A percentile compares a stretch with the other conserved stretches of the same genome.
Conservation (phyloP, 1,139 yeast species). For the Meyerozyma guilliermondii region DNA sequence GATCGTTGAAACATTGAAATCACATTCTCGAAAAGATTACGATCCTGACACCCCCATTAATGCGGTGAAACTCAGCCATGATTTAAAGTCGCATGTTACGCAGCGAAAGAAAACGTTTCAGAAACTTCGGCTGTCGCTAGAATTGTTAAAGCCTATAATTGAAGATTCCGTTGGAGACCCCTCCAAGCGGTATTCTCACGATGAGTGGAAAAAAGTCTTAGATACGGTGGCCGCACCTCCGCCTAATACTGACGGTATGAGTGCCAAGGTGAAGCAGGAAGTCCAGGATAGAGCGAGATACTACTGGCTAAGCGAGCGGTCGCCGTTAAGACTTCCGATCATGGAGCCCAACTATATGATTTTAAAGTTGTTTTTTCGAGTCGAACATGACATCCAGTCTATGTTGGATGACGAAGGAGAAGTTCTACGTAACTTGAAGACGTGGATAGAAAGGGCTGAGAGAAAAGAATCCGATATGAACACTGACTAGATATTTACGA, state of each 20-base stretch:
- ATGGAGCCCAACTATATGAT: constrained; percentile 63
- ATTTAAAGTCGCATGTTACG: not conserved
- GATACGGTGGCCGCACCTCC: constrained; percentile 8
- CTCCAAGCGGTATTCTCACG: constrained; percentile 24
- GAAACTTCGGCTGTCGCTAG: constrained; percentile 15
- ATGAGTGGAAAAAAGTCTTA: constrained; percentile 28
- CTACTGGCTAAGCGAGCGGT: constrained; percentile 53
- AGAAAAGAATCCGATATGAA: not conserved
- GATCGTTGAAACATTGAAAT: not conserved
- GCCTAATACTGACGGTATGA: constrained; percentile 2
- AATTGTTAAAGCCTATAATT: constrained; percentile 22
- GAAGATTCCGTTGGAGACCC: constrained; percentile 30
- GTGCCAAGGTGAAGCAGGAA: constrained; percentile 2
- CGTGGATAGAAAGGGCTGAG: not conserved
- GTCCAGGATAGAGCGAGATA: constrained; percentile 13
- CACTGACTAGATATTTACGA: not conserved
- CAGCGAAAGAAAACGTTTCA: constrained; percentile 9
- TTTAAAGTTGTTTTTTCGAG: constrained; percentile 32
- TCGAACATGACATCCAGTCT: constrained; percentile 18
- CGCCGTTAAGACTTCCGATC: constrained; percentile 65
- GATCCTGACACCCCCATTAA: not conserved
- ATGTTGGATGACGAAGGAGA: constrained; percentile 1
- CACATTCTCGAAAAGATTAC: not conserved
- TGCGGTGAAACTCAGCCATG: not conserved
- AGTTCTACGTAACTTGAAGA: not conserved